Percentiles rank a stretch among this genome's conserved stretches.
Evolutionary conservation across 345 rosid species (phyloP).

Genomic region (Citrus inodora): DNA sequence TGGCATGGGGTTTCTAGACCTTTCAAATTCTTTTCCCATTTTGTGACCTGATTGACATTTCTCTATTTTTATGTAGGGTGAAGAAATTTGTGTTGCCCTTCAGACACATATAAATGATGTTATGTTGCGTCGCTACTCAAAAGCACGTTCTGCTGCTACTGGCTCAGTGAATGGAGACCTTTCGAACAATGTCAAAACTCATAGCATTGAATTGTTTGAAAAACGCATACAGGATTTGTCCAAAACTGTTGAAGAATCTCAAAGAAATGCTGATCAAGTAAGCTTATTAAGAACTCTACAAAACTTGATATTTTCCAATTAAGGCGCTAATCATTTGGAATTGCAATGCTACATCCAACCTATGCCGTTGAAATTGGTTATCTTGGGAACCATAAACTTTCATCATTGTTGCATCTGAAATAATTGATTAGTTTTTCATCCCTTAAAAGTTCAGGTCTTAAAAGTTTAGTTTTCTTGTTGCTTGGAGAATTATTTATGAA

Average conservation of each 20-base stretch:
- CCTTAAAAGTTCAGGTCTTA: background rate
- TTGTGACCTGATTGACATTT: background rate
- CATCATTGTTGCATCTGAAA: background rate
- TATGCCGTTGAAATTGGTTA: background rate
- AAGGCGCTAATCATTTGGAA: background rate
- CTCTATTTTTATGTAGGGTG: constrained; percentile 58
- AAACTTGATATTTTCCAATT: background rate
- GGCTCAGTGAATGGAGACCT: constrained; percentile 69
- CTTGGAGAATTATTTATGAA: background rate
- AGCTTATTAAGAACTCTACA: background rate
- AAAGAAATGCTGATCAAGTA: constrained; percentile 65
- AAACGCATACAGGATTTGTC: constrained; percentile 81
- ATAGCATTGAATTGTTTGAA: constrained; percentile 59
- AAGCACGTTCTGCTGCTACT: constrained; percentile 67
- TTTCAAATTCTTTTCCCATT: background rate
- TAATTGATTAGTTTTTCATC: background rate
- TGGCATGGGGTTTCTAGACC: background rate
- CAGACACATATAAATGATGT: constrained; percentile 99
- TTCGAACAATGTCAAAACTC: constrained; percentile 54
- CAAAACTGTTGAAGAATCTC: constrained; percentile 69
- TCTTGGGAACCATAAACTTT: background rate
- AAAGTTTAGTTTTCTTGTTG: background rate
- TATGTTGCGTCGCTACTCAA: constrained; percentile 97
- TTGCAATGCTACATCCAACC: background rate
- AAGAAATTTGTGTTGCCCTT: constrained; percentile 96